A percentile compares a stretch with the other conserved stretches of the same genome.
Conservation (phyloP, 1,284 basidiomycete species). For the Ustilago nuda region DNA sequence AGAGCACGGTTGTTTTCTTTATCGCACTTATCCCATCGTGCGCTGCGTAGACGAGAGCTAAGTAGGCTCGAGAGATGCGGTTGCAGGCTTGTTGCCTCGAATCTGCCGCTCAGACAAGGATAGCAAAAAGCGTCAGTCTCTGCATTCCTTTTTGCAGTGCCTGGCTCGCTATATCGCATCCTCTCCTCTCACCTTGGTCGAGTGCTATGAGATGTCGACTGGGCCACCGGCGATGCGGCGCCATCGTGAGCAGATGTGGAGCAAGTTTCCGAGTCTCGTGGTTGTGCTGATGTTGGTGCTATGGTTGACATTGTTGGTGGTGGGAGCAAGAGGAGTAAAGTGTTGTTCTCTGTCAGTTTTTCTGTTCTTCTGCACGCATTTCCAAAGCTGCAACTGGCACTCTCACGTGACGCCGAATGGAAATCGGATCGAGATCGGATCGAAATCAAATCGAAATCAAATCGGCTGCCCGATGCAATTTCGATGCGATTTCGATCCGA, state of each 20-base stretch:
- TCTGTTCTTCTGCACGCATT: not conserved
- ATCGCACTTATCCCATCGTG: slow-evolving; percentile 50
- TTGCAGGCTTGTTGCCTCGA: slow-evolving; percentile 40
- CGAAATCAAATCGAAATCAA: not conserved
- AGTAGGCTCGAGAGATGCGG: slow-evolving; percentile 32
- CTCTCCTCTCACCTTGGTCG: slow-evolving; percentile 26
- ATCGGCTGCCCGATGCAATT: not conserved
- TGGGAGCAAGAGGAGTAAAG: not conserved
- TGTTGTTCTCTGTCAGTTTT: slow-evolving; percentile 6
- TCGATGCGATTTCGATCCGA: not conserved
- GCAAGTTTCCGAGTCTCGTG: slow-evolving; percentile 13
- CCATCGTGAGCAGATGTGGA: slow-evolving; percentile 16
- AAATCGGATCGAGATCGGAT: too few species aligned
- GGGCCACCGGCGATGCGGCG: slow-evolving; percentile 19
- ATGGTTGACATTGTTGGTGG: slow-evolving; percentile 10
- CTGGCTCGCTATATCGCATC: too few species aligned
- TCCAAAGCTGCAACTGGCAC: not conserved
- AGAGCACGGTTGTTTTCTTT: slow-evolving; percentile 46
- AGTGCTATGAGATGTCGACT: slow-evolving; percentile 10
- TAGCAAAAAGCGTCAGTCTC: not conserved
- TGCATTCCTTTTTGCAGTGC: too few species aligned
- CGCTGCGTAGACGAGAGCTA: slow-evolving; percentile 20
- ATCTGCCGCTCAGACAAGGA: slow-evolving; percentile 18
- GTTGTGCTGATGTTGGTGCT: slow-evolving; percentile 11
- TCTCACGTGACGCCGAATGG: too few species aligned